phyloP scores from a whole-genome alignment of 108 stramenopile genomes.

The Skeletonema menzelii region DNA sequence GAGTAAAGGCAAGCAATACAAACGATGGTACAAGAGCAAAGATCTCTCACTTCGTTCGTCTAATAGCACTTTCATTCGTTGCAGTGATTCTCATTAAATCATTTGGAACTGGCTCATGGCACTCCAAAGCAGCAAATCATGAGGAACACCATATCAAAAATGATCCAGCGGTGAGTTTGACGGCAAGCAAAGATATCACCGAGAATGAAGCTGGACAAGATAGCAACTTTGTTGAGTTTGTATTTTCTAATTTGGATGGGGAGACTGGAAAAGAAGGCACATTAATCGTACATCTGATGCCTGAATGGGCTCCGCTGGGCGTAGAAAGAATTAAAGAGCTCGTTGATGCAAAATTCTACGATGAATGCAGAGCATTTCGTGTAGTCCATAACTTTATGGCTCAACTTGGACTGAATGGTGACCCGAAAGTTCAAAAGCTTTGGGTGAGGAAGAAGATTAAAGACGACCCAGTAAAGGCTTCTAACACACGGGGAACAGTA shows the following conservation, averaged over 20 bases:
- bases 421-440: slow-evolving; percentile 53
- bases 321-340: slow-evolving; percentile 68
- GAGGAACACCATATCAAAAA: neutral
- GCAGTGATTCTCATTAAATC: neutral
- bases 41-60: too few species aligned
- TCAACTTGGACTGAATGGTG: slow-evolving; percentile 83
- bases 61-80: neutral
- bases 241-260: slow-evolving; percentile 46
- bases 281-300: slow-evolving; percentile 55
- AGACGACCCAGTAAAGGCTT: slow-evolving; percentile 83
- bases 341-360: slow-evolving; percentile 46
- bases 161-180: neutral
- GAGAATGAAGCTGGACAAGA: neutral
- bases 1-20: neutral
- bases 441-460: slow-evolving; percentile 40
- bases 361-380: slow-evolving; percentile 71
- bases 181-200: neutral
- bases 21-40: neutral
- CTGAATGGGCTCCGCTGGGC: slow-evolving; percentile 80
- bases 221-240: slow-evolving; percentile 46
- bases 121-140: neutral
- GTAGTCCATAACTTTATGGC: slow-evolving; percentile 76
- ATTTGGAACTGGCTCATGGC: neutral
- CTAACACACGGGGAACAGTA: slow-evolving; percentile 79
- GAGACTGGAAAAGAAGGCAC: slow-evolving; percentile 35